Evolutionary conservation across 2,329 filamentous ascomycete genomes (phyloP).

Genomic region (Colletotrichum sp.): DNA sequence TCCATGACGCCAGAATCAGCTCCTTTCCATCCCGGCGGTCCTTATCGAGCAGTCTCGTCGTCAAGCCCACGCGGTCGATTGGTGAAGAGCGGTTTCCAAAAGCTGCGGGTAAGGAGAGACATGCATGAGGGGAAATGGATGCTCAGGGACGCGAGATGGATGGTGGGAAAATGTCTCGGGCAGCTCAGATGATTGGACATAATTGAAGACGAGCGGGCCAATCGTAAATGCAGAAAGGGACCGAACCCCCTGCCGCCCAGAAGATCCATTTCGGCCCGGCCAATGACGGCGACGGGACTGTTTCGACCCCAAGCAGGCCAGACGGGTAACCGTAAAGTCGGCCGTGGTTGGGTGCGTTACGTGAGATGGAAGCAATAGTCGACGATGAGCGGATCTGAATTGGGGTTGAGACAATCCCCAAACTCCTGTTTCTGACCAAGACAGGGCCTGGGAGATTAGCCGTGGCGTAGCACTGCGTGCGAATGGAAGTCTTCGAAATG

Average conservation of each 20-base stretch:
- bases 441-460: neutral
- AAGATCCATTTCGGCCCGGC: conserved; percentile 1
- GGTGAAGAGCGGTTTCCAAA: conserved; percentile 13
- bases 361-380: neutral
- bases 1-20: neutral
- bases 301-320: neutral
- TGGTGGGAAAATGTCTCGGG: conserved; percentile 7
- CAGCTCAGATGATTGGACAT: conserved; percentile 17
- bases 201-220: conserved; percentile 13
- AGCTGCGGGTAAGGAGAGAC: conserved; percentile 35
- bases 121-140: conserved; percentile 27
- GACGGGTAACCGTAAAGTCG: neutral
- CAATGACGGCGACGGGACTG: neutral
- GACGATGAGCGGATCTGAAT: neutral
- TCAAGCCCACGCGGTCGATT: conserved; percentile 6
- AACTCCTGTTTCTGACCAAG: neutral
- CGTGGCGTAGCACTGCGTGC: neutral
- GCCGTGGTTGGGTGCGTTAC: conserved; percentile 7
- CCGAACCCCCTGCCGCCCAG: conserved; percentile 7
- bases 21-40: neutral
- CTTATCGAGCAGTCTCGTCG: conserved; percentile 4
- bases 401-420: neutral
- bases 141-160: neutral
- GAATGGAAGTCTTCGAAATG: conserved; percentile 16
- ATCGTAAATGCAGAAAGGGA: conserved; percentile 25